Percentiles rank a stretch among this genome's conserved stretches.
These are phyloP conservation scores for Globisporangium sylvaticum DNA, from an alignment of 352 stramenopile species.

Conservation along the genomic window DNA sequence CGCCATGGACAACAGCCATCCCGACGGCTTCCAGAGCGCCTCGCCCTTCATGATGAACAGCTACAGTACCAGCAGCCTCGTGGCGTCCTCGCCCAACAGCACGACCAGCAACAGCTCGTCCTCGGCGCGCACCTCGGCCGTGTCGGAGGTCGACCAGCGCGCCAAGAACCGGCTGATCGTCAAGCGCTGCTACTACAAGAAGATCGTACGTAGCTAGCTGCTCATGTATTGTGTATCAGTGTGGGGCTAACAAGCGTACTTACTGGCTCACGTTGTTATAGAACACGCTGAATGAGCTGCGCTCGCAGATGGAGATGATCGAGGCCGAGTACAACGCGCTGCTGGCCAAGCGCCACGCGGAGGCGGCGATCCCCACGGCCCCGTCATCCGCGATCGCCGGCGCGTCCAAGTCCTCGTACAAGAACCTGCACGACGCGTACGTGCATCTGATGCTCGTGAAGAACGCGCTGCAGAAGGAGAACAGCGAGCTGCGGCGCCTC, in stretches of 20 bases:
- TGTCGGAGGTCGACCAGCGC: conserved; percentile 46
- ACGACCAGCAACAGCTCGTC: conserved; percentile 23
- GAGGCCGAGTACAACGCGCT: conserved; percentile 37
- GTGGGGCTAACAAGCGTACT: neutral
- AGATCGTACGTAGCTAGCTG: conserved; percentile 52
- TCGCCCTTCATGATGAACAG: neutral
- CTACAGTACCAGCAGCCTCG: neutral
- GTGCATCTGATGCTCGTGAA: conserved; percentile 47
- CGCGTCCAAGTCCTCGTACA: conserved; percentile 3
- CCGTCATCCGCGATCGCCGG: neutral
- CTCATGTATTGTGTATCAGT: too few relatives aligned
- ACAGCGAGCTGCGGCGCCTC: conserved; percentile 44
- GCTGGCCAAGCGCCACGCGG: conserved; percentile 21
- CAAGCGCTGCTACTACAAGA: conserved; percentile 79
- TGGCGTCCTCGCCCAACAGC: neutral
- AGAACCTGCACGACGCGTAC: conserved; percentile 32
- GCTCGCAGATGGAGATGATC: conserved; percentile 33
- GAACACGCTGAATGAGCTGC: conserved; percentile 60
- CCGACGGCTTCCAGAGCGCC: neutral
- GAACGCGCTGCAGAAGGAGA: conserved; percentile 47
- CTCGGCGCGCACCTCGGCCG: conserved; percentile 28
- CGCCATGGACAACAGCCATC: neutral
- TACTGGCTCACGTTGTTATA: conserved; percentile 11
- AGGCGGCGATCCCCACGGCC: conserved; percentile 26
- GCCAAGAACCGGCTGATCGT: conserved; percentile 69